These are phyloP conservation scores for Penicillium sp. DNA, from an alignment of 2,329 filamentous ascomycete genomes.

Conservation along the genomic window DNA sequence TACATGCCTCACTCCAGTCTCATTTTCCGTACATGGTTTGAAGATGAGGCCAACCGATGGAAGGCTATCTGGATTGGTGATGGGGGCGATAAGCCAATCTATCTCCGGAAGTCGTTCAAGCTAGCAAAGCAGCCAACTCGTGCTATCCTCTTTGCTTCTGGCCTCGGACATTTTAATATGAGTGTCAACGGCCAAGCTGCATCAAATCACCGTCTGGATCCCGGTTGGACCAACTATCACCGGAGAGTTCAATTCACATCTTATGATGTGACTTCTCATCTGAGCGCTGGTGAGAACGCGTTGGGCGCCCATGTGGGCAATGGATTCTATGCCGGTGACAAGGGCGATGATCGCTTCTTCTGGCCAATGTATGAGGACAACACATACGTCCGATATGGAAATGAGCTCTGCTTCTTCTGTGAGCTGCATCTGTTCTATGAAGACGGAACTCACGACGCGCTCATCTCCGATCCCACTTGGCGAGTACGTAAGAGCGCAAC, in stretches of 20 bases:
- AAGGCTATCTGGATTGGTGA: slow-evolving; percentile 37
- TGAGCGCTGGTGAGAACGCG: slow-evolving; percentile 43
- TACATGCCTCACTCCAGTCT: slow-evolving; percentile 36
- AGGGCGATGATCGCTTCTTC: slow-evolving; percentile 34
- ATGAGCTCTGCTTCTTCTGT: slow-evolving; percentile 36
- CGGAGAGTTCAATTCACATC: slow-evolving; percentile 47
- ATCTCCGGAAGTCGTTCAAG: slow-evolving; percentile 31
- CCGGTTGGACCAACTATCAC: slow-evolving; percentile 37
- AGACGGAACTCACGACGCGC: slow-evolving; percentile 24
- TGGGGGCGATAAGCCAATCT: slow-evolving; percentile 35
- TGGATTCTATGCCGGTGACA: slow-evolving; percentile 53
- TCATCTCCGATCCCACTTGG: slow-evolving; percentile 34
- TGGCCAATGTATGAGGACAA: slow-evolving; percentile 38
- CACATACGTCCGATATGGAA: slow-evolving; percentile 35
- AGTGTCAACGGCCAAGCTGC: slow-evolving; percentile 29
- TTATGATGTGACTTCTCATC: slow-evolving; percentile 49
- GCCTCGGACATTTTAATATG: slow-evolving; percentile 35
- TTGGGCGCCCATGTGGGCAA: slow-evolving; percentile 51
- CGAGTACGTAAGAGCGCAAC: slow-evolving; percentile 32
- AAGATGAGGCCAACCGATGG: slow-evolving; percentile 32
- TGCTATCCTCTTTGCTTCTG: slow-evolving; percentile 33
- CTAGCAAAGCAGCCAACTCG: slow-evolving; percentile 16
- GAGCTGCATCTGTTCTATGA: slow-evolving; percentile 33
- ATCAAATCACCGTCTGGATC: slow-evolving; percentile 33
- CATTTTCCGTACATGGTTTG: slow-evolving; percentile 36